Evolutionary conservation across 2,329 filamentous ascomycete genomes (phyloP), one percentile per base, ranked within the genome.

Genomic region (Botryotinia convoluta): DNA sequence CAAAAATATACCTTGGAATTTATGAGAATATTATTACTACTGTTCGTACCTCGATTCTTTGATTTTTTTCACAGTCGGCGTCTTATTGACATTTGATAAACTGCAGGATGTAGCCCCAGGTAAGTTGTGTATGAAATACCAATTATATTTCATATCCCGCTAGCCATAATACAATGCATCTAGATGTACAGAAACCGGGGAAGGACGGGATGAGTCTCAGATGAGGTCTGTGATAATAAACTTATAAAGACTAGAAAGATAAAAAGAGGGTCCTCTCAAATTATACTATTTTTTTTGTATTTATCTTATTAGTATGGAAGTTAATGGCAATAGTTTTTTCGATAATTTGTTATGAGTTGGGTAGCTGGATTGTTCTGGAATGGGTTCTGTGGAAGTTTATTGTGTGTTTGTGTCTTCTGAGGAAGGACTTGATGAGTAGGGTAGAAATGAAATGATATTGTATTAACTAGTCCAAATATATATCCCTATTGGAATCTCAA

Each of bases 51-150:
- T 29, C 14, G n/a, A 29, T 12, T 12, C 0, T 51, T 26, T 12
- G 0, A 51, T 51, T 12, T 26, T 51, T 26, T 51, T 45, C 22
- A 51, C 12, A n/a, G 26, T 51, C 10, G 26, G 1, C 48, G 12
- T 51, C 22, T 14, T 3, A 3, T n/a, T 44, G 5, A 18, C 7
- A 44, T 44, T 18, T 44, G 1, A 18, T 44, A 44, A 18, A 6
- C 39, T 16, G 14, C 39, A n/a, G n/a, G n/a, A n/a, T n/a, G n/a
- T n/a, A n/a, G n/a, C n/a, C n/a, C n/a, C n/a, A n/a, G n/a, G n/a
- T n/a, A n/a, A n/a, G n/a, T n/a, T n/a, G n/a, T n/a, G n/a, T 44
- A 3, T 44, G 3, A 29, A 4, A 8, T 18, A 0, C 14, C 0
- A 18, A 54, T 18, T 2, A 18, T 3, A 29, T 29, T 3, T 29